Conservation (phyloP, 495 filamentous ascomycete species). For the Chaetomium tenue region DNA sequence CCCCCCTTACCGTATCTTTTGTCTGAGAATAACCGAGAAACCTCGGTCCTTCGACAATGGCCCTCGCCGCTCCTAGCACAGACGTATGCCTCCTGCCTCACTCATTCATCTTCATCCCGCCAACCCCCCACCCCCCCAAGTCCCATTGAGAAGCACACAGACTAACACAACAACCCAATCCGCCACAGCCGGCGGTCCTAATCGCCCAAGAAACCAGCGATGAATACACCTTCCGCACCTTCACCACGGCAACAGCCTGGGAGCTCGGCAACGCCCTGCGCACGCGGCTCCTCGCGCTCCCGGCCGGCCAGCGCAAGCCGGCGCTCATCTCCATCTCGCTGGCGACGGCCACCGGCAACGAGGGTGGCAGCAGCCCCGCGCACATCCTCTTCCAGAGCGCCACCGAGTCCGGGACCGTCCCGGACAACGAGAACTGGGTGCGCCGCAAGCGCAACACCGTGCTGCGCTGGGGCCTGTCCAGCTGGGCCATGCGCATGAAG, state of each 20-base stretch:
- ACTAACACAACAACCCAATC: background rate
- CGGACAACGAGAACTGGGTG: constrained; percentile 64
- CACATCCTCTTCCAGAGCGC: constrained; percentile 53
- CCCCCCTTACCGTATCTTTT: background rate
- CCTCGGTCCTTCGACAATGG: background rate
- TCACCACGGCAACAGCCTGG: constrained; percentile 8
- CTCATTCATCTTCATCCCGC: too few species aligned
- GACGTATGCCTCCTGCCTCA: constrained; percentile 4
- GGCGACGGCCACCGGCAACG: background rate
- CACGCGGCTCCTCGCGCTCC: background rate
- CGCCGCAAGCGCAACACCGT: constrained; percentile 60
- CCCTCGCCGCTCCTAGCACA: constrained; percentile 6
- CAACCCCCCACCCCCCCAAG: too few species aligned
- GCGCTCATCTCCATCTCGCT: constrained; percentile 11
- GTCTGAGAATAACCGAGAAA: background rate
- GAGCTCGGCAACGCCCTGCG: constrained; percentile 4
- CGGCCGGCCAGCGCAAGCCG: constrained; percentile 5
- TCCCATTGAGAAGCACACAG: too few species aligned
- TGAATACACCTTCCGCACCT: constrained; percentile 9
- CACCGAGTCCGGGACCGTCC: constrained; percentile 53
- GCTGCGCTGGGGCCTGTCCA: constrained; percentile 55
- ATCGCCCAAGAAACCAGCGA: constrained; percentile 11
- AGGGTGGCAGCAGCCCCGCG: background rate
- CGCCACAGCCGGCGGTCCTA: constrained; percentile 6
- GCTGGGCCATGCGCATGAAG: constrained; percentile 13